Evolutionary conservation across 768 basidiomycete species (phyloP), one percentile per base, ranked within the genome.

Genomic region (Hericium rajendrae): DNA sequence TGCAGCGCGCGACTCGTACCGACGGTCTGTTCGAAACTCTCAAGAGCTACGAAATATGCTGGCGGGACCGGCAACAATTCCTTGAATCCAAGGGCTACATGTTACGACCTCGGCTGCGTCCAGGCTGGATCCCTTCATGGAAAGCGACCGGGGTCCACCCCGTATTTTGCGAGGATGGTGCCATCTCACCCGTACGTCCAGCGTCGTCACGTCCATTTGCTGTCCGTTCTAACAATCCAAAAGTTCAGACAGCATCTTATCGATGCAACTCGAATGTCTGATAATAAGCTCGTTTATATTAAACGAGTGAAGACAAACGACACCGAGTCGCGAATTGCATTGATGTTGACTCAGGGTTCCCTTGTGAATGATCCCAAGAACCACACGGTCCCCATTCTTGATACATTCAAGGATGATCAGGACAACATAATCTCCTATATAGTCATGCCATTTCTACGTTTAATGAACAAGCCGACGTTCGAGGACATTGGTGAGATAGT

Each of bases 181-280:
- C 20, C 5, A 16, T 1, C 2, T 41, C 55, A 10, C 60, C 60
- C 0, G 60, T 61, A 9, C 52, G 58, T 6, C 4, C 1, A 48
- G 15, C 40, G 6, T 20, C 13, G 13, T 39, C 22, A 1, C 1
- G 26, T 2, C 3, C 4, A 2, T 52, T 40, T 3, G 22, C n/a
- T 8, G 49, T 28, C 28, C 28, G 38, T 5, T 24, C 26, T 2
- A 55, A n/a, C 55, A 22, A 37, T 57, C 26, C 38, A 26, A 8
- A 5, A 55, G 55, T 1, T 38, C 12, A 57, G 57, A 1, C 48
- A 49, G 0, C 18, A 64, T 11, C 51, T 64, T 0, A 58, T 71
- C 2, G 74, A 75, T 41, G 73, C 72, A 0, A 70, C 63, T 0
- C 64, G 71, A 5, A 56, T 62, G 2, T 63, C 65, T 2, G 72